phyloP scores from a whole-genome alignment of 805 yeast genomes.

The Teunomyces aglyptinius region DNA sequence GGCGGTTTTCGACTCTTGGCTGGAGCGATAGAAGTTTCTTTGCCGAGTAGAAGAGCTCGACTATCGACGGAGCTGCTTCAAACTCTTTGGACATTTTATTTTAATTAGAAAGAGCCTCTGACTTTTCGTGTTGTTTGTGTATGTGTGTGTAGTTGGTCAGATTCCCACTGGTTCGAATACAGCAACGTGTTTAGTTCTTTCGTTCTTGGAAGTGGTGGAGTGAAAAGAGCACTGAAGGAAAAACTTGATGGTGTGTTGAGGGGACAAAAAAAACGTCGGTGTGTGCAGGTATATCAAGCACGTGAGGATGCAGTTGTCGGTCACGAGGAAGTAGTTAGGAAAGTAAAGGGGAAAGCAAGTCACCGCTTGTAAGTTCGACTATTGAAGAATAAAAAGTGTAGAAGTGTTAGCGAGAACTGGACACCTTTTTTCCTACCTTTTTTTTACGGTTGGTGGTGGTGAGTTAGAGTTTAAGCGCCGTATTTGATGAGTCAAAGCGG shows the following conservation, averaged over 20 bases:
- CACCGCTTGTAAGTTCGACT: no score
- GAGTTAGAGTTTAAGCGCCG: no score
- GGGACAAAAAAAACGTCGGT: neutral
- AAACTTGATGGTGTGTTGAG: neutral
- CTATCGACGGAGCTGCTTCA: conserved; percentile 33
- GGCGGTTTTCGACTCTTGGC: conserved; percentile 40
- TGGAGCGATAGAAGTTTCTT: conserved; percentile 38
- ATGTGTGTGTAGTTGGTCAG: neutral
- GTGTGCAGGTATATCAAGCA: neutral
- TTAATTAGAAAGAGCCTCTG: neutral
- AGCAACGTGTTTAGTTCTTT: neutral
- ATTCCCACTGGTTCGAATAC: neutral
- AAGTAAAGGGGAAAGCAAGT: neutral
- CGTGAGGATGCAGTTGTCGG: neutral
- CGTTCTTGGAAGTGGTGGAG: neutral
- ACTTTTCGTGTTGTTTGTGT: neutral
- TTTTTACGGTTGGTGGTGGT: no score
- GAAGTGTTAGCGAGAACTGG: no score
- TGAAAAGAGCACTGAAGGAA: neutral
- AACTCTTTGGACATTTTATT: conserved; percentile 9
- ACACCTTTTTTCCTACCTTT: no score
- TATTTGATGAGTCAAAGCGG: no score
- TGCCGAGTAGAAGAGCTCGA: conserved; percentile 42
- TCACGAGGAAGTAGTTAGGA: neutral
- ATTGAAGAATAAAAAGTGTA: no score